Base-by-base conservation (phyloP, 371 early-diverging fungal genomes). In the Choanephora cucurbitarum region DNA sequence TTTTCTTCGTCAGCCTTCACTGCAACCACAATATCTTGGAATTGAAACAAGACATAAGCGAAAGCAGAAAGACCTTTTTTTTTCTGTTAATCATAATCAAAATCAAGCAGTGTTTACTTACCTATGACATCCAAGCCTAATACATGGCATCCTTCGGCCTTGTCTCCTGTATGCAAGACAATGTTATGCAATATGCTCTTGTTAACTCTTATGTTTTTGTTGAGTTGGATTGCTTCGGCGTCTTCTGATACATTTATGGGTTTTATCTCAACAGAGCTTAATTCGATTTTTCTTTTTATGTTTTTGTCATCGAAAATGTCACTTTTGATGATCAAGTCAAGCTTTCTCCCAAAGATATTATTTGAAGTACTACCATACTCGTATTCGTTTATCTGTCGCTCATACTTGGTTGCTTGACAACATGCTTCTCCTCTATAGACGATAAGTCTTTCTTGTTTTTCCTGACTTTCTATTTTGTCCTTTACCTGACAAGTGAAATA, bases 401-500 rank as follows among this genome's bases (percentile, higher is more conserved):
- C 49, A 49, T 49, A 49, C 49, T 49, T 49, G 17, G 49, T 49
- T 19, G 49, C 37, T 49, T 17, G 33, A 49, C 37, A 49, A 34
- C 49, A 49, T 34, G 34, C 37, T 34, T 34, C 49, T 49, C 49
- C 49, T 37, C 49, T 49, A 18, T 49, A 34, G 15, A 34, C 37
- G 19, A 37, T 17, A 34, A 19, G 18, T 33, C 37, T 34, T 49
- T 37, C 34, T 49, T 33, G 33, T 49, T 19, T 33, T 49, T 49
- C 19, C 37, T 49, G 28, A 5, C 28, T 28, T 28, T 28, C 28
- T 28, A 28, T 28, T 7, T 28, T 28, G 28, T 34, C 34, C 32
- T 49, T 49, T 49, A 49, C 49, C 49, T 49, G 19, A 49, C 33
- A 33, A 49, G 49, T 34, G 49, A 49, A 19, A 49, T 22, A 49